Base-by-base conservation (phyloP, 225 moss, liverwort and hornwort genomes). In the Polytrichum formosum region DNA sequence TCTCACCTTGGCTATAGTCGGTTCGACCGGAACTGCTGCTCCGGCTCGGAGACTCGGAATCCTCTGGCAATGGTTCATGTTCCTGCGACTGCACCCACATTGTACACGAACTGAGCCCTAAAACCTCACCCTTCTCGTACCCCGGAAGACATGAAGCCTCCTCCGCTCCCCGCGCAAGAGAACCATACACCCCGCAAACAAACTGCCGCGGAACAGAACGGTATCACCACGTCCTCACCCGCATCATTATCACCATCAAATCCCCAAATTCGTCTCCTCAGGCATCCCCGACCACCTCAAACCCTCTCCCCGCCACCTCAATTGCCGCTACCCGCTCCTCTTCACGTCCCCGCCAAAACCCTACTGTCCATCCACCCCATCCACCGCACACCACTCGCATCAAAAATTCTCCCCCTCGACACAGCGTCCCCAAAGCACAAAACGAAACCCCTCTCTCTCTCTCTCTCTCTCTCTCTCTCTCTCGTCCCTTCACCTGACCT, bases 41-140 rank as follows among this genome's bases (percentile, higher is more conserved):
- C 55, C 68, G 77, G 72, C 82, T 78, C 30, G 74, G 74, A 37
- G 82, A 82, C 64, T 82, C 78, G 27, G 74, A 78, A 54, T 74
- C 82, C 54, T 53, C 77, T 33, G 26, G 74, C 25, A 68, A 72
- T 10, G 72, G 68, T 71, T 69, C 82, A 65, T 75, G 58, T 31
- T 72, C 78, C 28, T 74, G 72, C 78, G 81, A 72, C 68, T 72
- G 71, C 71, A 64, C 74, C 82, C 82, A 82, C 82, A 82, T 82
- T 78, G 64, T 75, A 73, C 54, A 71, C 59, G 55, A 72, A 29
- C 68, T 71, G 54, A 1, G 64, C 54, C 28, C 77, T 77, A 75
- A 67, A 55, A 30, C 56, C 55, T 30, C 25, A 29, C 64, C 67
- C 71, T 63, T 73, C 70, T 81, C 81, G 74, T 81, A 46, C 77